These are phyloP conservation scores for Zhuliangozyma blackwelliae DNA, from an alignment of 1,139 yeast genomes.

Conservation along the genomic window DNA sequence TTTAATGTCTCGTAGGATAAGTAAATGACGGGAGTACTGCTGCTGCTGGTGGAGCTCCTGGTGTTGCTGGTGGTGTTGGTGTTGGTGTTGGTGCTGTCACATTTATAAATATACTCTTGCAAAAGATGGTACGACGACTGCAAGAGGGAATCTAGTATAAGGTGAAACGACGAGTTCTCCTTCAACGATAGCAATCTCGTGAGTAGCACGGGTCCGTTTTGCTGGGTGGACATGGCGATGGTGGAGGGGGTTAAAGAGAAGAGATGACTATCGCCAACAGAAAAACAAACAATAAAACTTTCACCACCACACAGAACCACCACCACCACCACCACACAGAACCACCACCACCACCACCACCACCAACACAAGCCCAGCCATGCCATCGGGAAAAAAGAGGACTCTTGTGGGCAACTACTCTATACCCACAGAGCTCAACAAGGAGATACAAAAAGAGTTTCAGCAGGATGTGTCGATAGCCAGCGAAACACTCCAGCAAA, in stretches of 20 bases:
- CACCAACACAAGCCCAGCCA: neutral
- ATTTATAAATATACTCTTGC: conserved; percentile 50
- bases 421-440: conserved; percentile 25
- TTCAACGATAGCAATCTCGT: conserved; percentile 61
- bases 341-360: neutral
- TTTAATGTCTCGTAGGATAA: conserved; percentile 62
- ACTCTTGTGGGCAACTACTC: conserved; percentile 28
- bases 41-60: conserved; percentile 17
- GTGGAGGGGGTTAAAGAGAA: neutral
- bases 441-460: conserved; percentile 23
- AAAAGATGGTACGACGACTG: conserved; percentile 62
- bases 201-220: conserved; percentile 55
- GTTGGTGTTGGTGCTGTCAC: conserved; percentile 13
- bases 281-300: conserved; percentile 1
- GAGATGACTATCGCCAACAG: neutral
- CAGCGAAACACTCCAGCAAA: conserved; percentile 16
- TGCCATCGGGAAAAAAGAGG: conserved; percentile 8
- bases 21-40: conserved; percentile 32
- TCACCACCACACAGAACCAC: neutral
- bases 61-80: conserved; percentile 18
- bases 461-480: conserved; percentile 18
- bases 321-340: neutral
- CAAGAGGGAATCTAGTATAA: conserved; percentile 62
- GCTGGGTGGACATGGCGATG: conserved; percentile 30
- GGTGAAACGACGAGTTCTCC: conserved; percentile 69